Percentiles rank a stretch among this genome's conserved stretches.
These are phyloP conservation scores for Pyrenula massariospora DNA, from an alignment of 495 filamentous ascomycete species.

Conservation along the genomic window DNA sequence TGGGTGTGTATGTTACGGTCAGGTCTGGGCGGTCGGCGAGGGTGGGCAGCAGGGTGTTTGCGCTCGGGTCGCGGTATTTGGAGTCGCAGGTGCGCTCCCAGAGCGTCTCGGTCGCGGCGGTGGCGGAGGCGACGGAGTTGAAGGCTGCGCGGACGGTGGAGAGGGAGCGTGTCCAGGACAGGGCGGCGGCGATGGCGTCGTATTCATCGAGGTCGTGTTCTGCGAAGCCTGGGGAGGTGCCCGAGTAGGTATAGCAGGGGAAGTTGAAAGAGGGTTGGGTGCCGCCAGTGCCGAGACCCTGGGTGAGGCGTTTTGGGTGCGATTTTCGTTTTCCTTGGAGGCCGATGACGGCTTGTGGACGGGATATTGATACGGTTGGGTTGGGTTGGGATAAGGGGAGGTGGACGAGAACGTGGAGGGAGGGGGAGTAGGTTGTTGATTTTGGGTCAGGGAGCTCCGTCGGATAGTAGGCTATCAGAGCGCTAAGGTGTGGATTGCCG, in stretches of 20 bases:
- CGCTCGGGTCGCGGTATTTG: neutral
- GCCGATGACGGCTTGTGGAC: conserved; percentile 41
- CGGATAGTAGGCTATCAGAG: conserved; percentile 52
- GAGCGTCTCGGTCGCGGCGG: conserved; percentile 30
- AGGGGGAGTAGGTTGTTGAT: conserved; percentile 29
- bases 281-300: conserved; percentile 43
- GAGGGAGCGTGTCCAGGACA: conserved; percentile 48
- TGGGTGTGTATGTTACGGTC: conserved; percentile 42
- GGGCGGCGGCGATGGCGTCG: conserved; percentile 33
- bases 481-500: conserved; percentile 26
- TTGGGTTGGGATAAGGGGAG: conserved; percentile 29
- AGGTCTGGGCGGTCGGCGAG: conserved; percentile 36
- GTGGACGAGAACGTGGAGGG: conserved; percentile 40
- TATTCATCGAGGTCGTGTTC: conserved; percentile 40
- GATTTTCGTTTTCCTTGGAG: conserved; percentile 48
- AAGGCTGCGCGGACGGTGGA: conserved; percentile 42
- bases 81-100: conserved; percentile 39
- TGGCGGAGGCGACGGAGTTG: conserved; percentile 19
- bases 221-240: conserved; percentile 43
- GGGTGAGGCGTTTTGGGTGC: conserved; percentile 32
- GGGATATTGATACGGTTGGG: conserved; percentile 29
- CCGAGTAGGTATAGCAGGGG: conserved; percentile 35
- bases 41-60: conserved; percentile 24
- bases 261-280: conserved; percentile 24
- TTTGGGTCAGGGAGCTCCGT: conserved; percentile 36